Evolutionary conservation across 2,329 filamentous ascomycete genomes (phyloP), one percentile per base, ranked within the genome.

Genomic region (Clonostachys byssicola): DNA sequence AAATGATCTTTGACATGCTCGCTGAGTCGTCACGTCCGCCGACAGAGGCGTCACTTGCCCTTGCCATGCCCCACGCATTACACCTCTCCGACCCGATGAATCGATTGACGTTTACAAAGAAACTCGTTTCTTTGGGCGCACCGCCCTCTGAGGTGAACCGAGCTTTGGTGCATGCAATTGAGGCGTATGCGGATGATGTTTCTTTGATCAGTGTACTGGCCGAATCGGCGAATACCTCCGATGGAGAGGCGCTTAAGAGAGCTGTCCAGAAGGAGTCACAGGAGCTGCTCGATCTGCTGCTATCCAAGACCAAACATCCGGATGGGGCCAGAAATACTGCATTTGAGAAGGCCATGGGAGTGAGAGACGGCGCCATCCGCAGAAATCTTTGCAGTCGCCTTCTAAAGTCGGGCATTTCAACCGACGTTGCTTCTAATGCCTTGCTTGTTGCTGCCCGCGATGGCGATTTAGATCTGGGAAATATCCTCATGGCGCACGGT

Each of bases 41-140:
- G 3, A 72, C 48, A 6, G 61, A 72, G 0, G 56, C 61, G 4
- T 74, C 78, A 0, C 56, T 82, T 14, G 72, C 71, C 2, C 63
- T 63, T 4, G 75, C 77, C 5, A 68, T 83, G 46, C 77, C 77
- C 1, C 71, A 75, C 47, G 74, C 76, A 1, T 62, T 82, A 9
- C 73, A 72, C 12, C 73, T 82, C 13, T 45, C 60, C 1, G 75
- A 81, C 49, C 61, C 68, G 0, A 75, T 73, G 70, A 71, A 77
- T 51, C 73, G 79, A 1, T 58, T 79, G 2, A 64, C 68, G 0
- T 74, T 80, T 45, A 72, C 76, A 0, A 72, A 74, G 51, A 70
- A 66, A 51, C 64, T 83, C 2, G 59, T 81, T 2, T 65, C 75
- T 12, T 69, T 71, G 1, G 77, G 78, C 2, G 75, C 75, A 2